phyloP scores from a whole-genome alignment of 208 protist species.

The Trichomonas gallinae region DNA sequence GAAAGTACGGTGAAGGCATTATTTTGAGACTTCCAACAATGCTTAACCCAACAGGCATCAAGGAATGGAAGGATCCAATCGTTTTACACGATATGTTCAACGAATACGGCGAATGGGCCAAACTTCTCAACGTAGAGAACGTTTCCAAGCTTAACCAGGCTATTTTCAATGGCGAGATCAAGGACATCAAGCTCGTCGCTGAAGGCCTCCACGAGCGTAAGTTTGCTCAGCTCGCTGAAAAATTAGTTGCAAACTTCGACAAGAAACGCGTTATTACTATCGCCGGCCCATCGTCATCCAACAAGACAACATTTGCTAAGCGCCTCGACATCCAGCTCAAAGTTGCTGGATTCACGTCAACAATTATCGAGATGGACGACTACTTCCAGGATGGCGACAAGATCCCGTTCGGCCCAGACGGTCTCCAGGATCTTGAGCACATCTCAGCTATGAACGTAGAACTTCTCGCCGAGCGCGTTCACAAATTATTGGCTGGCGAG shows the following conservation, averaged over 20 bases:
- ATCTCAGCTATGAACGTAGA: not conserved
- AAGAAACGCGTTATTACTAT: not conserved
- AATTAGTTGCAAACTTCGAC: not conserved
- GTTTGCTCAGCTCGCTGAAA: not conserved
- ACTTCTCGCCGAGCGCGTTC: not conserved
- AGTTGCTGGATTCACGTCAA: not conserved
- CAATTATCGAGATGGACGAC: slow-evolving; percentile 9
- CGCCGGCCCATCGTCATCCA: not conserved
- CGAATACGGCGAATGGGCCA: not conserved
- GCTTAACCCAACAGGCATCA: not conserved
- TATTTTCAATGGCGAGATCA: not conserved
- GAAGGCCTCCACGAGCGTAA: slow-evolving; percentile 1
- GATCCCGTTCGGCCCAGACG: not conserved
- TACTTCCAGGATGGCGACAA: slow-evolving; percentile 8
- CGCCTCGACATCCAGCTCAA: not conserved
- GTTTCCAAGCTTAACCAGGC: not conserved
- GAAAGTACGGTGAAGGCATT: not conserved
- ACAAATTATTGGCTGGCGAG: not conserved
- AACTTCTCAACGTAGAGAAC: not conserved
- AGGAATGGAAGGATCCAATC: slow-evolving; percentile 3
- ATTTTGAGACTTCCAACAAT: not conserved
- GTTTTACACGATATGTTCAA: not conserved
- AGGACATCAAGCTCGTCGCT: not conserved
- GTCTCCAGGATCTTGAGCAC: slow-evolving; percentile 5
- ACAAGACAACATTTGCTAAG: slow-evolving; percentile 21